Evolutionary conservation across 2,329 filamentous ascomycete species (phyloP), one percentile per base, ranked within the genome.

Genomic region (Lecanicillium sp.): DNA sequence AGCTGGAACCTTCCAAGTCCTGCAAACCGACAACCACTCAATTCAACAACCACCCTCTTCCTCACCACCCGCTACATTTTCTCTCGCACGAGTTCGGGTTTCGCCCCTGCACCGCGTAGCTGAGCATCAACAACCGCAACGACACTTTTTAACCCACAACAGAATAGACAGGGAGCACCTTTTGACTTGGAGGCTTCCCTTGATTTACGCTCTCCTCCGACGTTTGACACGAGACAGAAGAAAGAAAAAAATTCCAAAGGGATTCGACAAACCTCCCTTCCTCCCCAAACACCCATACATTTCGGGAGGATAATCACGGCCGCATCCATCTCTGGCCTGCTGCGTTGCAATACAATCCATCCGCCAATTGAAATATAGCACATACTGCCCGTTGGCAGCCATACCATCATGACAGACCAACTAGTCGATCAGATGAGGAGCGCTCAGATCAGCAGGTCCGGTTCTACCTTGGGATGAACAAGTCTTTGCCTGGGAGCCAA

Each of bases 391-490:
- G 48, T 51, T 45, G 47, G 39, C 38, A 47, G 48, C 51, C 46
- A 52, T 49, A 48, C 56, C 50, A 54, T 34, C 42, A 68, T 68
- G 64, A 56, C 64, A 51, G 64, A 67, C 53, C 61, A 65, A 55
- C 55, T 68, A 49, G 60, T 57, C 58, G 63, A 68, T 43, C 59
- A 65, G 57, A 56, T 68, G 47, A 60, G 60, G 56, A 59, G 51
- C 46, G 57, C 61, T 45, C 57, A 59, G 51, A 52, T 68, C 43
- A n/a, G n/a, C n/a, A 63, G 61, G 62, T 68, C 48, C 49, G 62
- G 33, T 31, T 16, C 20, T 22, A 16, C 34, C 27, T 20, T 17
- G 4, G 13, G 16, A 9, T 28, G 7, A 9, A 15, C 27, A 17
- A 35, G 29, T 14, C 9, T 25, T 32, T 17, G 18, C 6, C 7